Evolutionary conservation across 2,329 filamentous ascomycete genomes (phyloP).

Genomic region (Curvularia spicifera): DNA sequence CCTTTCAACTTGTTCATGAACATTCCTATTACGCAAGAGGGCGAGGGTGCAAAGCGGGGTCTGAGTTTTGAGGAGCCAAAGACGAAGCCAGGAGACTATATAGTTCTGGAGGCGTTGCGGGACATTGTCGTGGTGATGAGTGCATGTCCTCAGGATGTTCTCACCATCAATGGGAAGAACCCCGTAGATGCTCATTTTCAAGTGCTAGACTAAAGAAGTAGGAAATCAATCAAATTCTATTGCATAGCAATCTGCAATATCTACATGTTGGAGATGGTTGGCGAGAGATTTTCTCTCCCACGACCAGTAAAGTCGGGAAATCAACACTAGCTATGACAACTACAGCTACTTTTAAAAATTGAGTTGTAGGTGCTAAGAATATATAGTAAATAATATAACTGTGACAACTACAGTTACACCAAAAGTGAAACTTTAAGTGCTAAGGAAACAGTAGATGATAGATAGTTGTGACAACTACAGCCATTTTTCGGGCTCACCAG

Average conservation of each 20-base stretch:
- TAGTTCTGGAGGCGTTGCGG: conserved; percentile 53
- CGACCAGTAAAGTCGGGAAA: no score
- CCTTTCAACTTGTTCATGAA: conserved; percentile 55
- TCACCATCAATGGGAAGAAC: conserved; percentile 52
- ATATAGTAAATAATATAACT: no score
- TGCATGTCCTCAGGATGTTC: conserved; percentile 55
- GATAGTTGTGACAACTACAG: no score
- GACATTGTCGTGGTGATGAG: conserved; percentile 57
- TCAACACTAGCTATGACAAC: no score
- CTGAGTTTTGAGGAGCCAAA: conserved; percentile 52
- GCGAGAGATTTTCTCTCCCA: no score
- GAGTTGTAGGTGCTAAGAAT: no score
- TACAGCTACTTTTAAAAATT: no score
- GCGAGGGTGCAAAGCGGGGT: conserved; percentile 40
- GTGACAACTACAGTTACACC: no score
- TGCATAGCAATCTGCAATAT: neutral
- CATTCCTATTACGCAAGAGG: conserved; percentile 51
- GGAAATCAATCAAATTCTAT: neutral
- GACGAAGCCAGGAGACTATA: conserved; percentile 52
- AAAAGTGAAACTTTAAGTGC: no score
- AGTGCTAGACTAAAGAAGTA: conserved; percentile 23
- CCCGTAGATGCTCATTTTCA: conserved; percentile 55
- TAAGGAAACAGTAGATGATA: no score
- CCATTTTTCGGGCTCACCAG: no score
- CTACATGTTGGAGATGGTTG: neutral